Conservation (phyloP, 768 basidiomycete genomes). For the Rhizopogon vinicolor region DNA sequence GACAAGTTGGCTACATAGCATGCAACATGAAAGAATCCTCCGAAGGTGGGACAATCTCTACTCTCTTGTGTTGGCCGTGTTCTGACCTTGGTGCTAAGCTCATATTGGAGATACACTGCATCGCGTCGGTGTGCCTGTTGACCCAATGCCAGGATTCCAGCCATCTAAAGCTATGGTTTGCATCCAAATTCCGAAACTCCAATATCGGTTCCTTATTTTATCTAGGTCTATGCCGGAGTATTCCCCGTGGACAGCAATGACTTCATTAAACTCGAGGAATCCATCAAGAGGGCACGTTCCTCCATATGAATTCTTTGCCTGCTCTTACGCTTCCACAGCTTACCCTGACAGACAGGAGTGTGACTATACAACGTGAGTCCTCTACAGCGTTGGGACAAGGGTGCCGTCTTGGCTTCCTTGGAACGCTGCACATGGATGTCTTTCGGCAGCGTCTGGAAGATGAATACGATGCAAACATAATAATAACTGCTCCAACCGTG, state of each 20-base stretch:
- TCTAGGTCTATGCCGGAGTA: slow-evolving; percentile 88
- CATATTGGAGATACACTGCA: slow-evolving; percentile 93
- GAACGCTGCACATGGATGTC: slow-evolving; percentile 95
- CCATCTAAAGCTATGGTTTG: slow-evolving; percentile 90
- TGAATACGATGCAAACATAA: slow-evolving; percentile 91
- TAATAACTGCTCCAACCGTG: slow-evolving; percentile 94
- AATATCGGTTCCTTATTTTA: not conserved
- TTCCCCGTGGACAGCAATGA: slow-evolving; percentile 91
- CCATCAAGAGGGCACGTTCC: slow-evolving; percentile 73
- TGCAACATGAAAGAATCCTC: slow-evolving; percentile 98
- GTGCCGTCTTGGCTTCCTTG: slow-evolving; percentile 90
- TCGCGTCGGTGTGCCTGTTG: slow-evolving; percentile 65
- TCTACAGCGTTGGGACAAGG: slow-evolving; percentile 95
- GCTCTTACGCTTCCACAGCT: slow-evolving; percentile 40
- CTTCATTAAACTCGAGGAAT: slow-evolving; percentile 93
- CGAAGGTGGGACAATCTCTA: slow-evolving; percentile 54
- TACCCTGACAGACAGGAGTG: slow-evolving; percentile 82
- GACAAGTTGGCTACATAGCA: slow-evolving; percentile 85
- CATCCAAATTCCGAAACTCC: not conserved
- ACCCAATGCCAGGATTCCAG: slow-evolving; percentile 87
- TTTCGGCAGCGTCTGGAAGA: slow-evolving; percentile 96
- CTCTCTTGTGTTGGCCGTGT: not conserved
- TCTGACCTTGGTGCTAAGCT: slow-evolving; percentile 41
- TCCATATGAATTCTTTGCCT: slow-evolving; percentile 5
- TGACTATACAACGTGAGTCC: slow-evolving; percentile 86